Conservation (phyloP, 345 rosid species). For the Cardamine chenopodiifolia region DNA sequence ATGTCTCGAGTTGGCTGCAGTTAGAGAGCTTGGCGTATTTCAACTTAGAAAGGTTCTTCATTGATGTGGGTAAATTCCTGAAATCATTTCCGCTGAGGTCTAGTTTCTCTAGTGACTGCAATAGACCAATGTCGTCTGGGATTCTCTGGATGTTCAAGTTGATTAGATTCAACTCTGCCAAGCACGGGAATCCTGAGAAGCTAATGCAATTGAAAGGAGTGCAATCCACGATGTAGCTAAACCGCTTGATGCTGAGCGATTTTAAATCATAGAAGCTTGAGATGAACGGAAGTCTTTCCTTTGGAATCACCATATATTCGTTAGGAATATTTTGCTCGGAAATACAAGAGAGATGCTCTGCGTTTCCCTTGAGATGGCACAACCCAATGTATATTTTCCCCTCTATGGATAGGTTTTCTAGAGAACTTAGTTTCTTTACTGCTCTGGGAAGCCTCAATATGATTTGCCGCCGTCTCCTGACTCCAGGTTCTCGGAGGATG, state of each 20-base stretch:
- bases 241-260: slow-evolving; percentile 18
- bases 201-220: neutral
- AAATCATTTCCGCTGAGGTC: slow-evolving; percentile 23
- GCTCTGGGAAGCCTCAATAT: neutral
- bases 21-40: neutral
- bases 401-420: slow-evolving; percentile 16
- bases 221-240: neutral
- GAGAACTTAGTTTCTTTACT: neutral
- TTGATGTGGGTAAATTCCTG: neutral
- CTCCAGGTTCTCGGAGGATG: neutral
- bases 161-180: slow-evolving; percentile 16
- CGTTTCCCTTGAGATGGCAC: neutral
- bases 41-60: neutral
- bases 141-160: slow-evolving; percentile 23
- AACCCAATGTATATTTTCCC: slow-evolving; percentile 12
- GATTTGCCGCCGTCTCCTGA: neutral
- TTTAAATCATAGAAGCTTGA: neutral
- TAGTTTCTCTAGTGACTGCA: slow-evolving; percentile 23
- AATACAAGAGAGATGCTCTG: slow-evolving; percentile 23
- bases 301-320: neutral
- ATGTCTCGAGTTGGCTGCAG: neutral
- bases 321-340: neutral
- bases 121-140: neutral
- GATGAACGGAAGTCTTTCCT: neutral
- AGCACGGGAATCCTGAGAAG: slow-evolving; percentile 7